Evolutionary conservation across 495 filamentous ascomycete species (phyloP), one percentile per base, ranked within the genome.

Genomic region (Halenospora varia): DNA sequence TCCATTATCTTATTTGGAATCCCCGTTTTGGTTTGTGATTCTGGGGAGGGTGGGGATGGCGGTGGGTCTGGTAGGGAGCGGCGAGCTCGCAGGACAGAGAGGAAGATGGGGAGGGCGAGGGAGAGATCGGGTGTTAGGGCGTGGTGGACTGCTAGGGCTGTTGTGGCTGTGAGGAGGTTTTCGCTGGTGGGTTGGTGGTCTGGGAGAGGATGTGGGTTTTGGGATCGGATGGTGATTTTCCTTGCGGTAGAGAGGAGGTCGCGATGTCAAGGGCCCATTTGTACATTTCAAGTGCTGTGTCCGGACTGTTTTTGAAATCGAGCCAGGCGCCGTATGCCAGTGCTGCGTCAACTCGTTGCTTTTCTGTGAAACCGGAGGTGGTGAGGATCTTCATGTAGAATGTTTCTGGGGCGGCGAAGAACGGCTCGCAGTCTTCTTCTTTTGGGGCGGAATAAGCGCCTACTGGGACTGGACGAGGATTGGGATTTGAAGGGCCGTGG

Each of bases 261-360:
- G 88, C 88, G 56, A 90, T 83, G 62, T 88, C 82, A 56, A 92
- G 70, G 13, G 80, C 88, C 86, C 84, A 86, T 54, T 73, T 73
- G 67, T 88, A 91, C 79, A 88, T 85, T 50, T 86, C 81, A 48
- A 79, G 73, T 0, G 89, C 85, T 2, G 80, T 81, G 0, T 75
- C 73, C 11, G 77, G 66, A 11, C 85, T 67, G 2, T 80, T 77
- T 71, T 92, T 92, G 70, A 81, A 95, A 49, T 89, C 86, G 3
- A 96, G 77, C 83, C 86, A 96, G 56, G 88, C 87, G 4, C 84
- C 92, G 68, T 92, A 92, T 0, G 85, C 87, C 17, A 96, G 71
- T 10, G 87, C 87, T 20, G 92, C 90, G 44, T 90, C 85, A 26
- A 96, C 68, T 58, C 82, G 83, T 71, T 96, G 89, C 51, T 81